These are phyloP conservation scores for Ustilago bromivora DNA, from an alignment of 1,284 basidiomycete species.

Conservation along the genomic window DNA sequence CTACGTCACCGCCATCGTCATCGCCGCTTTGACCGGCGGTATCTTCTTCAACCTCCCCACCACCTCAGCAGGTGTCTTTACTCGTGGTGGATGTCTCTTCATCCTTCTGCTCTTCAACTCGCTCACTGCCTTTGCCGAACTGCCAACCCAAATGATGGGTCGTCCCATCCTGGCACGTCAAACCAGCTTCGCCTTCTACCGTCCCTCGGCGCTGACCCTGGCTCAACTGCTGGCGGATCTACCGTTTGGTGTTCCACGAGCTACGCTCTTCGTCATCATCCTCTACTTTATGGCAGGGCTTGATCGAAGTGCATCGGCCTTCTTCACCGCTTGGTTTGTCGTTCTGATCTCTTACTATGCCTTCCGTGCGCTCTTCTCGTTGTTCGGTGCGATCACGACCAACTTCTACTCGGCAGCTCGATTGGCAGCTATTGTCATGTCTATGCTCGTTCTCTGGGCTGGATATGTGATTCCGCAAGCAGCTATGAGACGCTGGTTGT, in stretches of 20 bases:
- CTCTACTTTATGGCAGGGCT: constrained; percentile 68
- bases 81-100: constrained; percentile 87
- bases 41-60: constrained; percentile 77
- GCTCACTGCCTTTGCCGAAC: constrained; percentile 70
- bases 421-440: constrained; percentile 60
- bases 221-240: constrained; percentile 67
- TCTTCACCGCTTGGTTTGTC: constrained; percentile 74
- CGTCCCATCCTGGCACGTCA: constrained; percentile 58
- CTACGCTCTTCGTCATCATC: constrained; percentile 70
- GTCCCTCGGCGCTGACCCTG: constrained; percentile 62
- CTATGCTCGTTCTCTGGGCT: constrained; percentile 54
- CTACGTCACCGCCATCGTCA: constrained; percentile 69
- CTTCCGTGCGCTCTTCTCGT: constrained; percentile 57
- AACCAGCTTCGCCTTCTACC: constrained; percentile 64
- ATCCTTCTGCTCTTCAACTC: constrained; percentile 71
- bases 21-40: constrained; percentile 84
- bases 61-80: constrained; percentile 75
- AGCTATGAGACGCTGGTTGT: constrained; percentile 87
- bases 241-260: constrained; percentile 70
- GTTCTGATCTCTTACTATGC: constrained; percentile 56
- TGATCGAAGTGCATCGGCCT: constrained; percentile 49
- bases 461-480: constrained; percentile 60
- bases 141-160: constrained; percentile 58
- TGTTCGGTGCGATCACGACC: constrained; percentile 56
- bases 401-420: constrained; percentile 58